phyloP scores from a whole-genome alignment of 2,329 filamentous ascomycete species.

The Lecanosticta acicola region DNA sequence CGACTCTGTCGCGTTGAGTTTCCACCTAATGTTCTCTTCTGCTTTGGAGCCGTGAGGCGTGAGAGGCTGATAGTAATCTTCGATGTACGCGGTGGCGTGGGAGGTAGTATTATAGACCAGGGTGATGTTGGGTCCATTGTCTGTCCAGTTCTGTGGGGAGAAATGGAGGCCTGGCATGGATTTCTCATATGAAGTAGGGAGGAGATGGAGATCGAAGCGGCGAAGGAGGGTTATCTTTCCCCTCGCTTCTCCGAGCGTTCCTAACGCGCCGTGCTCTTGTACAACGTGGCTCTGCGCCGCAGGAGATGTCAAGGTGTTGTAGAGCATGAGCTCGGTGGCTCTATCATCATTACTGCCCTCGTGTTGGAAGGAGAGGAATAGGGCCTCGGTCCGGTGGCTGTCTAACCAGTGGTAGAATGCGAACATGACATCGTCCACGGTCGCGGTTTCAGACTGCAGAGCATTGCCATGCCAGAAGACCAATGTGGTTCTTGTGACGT shows the following conservation, averaged over 20 bases:
- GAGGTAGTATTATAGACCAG: slow-evolving; percentile 39
- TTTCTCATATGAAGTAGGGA: slow-evolving; percentile 33
- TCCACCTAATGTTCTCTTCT: slow-evolving; percentile 39
- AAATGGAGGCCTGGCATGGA: slow-evolving; percentile 46
- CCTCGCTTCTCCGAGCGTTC: slow-evolving; percentile 33
- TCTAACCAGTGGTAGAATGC: slow-evolving; percentile 48
- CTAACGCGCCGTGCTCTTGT: slow-evolving; percentile 34
- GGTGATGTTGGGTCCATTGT: slow-evolving; percentile 38
- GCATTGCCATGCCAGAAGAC: slow-evolving; percentile 48
- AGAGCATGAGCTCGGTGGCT: slow-evolving; percentile 36
- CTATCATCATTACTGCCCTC: slow-evolving; percentile 38
- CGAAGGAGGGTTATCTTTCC: slow-evolving; percentile 41
- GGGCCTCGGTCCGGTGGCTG: slow-evolving; percentile 40
- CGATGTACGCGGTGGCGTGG: slow-evolving; percentile 42
- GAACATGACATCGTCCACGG: slow-evolving; percentile 43
- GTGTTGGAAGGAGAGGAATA: slow-evolving; percentile 47
- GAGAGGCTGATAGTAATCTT: slow-evolving; percentile 46
- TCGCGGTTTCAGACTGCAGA: slow-evolving; percentile 42
- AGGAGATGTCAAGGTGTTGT: slow-evolving; percentile 35
- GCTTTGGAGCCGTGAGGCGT: slow-evolving; percentile 30
- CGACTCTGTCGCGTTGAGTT: slow-evolving; percentile 40
- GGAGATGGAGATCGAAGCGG: slow-evolving; percentile 42
- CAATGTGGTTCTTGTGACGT: slow-evolving; percentile 41
- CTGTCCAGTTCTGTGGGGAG: slow-evolving; percentile 41
- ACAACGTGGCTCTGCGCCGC: slow-evolving; percentile 40